Conservation (phyloP, 306 rosid genomes). For the Vicia villosa region DNA sequence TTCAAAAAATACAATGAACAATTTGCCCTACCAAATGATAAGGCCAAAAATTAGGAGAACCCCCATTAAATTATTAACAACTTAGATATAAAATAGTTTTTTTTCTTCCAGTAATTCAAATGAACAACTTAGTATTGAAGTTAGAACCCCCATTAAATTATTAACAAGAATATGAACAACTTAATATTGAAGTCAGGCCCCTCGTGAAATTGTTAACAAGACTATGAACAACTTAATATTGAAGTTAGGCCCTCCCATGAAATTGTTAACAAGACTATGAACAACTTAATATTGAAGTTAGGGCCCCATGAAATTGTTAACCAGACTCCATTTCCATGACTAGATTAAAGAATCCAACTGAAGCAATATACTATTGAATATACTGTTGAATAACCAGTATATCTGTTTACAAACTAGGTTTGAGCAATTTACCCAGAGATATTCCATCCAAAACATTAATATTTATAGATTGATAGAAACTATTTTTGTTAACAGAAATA, state of each 20-base stretch:
- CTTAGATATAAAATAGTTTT: background rate
- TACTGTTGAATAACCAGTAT: background rate
- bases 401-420: slow-evolving; percentile 20
- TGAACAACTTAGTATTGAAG: background rate
- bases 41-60: slow-evolving; percentile 3
- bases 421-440: background rate
- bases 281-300: background rate
- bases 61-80: no score
- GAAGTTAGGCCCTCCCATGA: background rate
- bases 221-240: slow-evolving; percentile 11
- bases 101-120: background rate
- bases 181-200: background rate
- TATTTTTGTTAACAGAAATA: background rate
- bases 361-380: slow-evolving; percentile 1
- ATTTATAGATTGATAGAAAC: slow-evolving; percentile 1
- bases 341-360: slow-evolving; percentile 7
- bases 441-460: slow-evolving; percentile 11
- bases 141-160: background rate
- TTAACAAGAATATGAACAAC: background rate
- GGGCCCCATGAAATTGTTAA: background rate
- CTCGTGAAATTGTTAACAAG: background rate
- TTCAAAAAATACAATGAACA: slow-evolving; percentile 24
- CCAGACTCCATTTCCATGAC: slow-evolving; percentile 18
- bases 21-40: slow-evolving; percentile 24
- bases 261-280: slow-evolving; percentile 9